phyloP scores from a whole-genome alignment of 2,329 filamentous ascomycete species.

The Pyricularia sp. region DNA sequence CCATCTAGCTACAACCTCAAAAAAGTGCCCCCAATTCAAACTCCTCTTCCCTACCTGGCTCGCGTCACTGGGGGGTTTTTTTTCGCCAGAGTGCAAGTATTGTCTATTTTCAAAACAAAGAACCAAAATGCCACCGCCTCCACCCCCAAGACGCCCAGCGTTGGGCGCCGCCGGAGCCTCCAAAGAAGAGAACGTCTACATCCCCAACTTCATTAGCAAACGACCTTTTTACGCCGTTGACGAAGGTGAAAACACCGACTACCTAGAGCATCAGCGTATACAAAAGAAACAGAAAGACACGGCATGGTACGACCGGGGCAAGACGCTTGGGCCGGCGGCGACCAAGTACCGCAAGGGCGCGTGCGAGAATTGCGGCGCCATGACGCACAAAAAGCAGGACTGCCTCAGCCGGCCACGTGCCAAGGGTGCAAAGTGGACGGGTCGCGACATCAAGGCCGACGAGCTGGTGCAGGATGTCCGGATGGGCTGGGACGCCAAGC shows the following conservation, averaged over 20 bases:
- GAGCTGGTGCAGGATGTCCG: conserved; percentile 75
- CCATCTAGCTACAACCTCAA: neutral
- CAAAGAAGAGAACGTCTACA: conserved; percentile 97
- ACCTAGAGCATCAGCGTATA: conserved; percentile 90
- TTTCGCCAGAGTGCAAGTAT: neutral
- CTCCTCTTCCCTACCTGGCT: neutral
- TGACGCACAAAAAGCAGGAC: conserved; percentile 93
- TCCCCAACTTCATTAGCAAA: conserved; percentile 94
- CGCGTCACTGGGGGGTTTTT: too few relatives aligned
- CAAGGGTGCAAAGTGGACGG: conserved; percentile 81
- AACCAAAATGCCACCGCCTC: neutral
- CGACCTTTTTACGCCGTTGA: conserved; percentile 88
- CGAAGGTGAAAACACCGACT: conserved; percentile 61
- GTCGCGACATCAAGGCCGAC: conserved; percentile 86
- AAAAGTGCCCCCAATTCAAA: neutral
- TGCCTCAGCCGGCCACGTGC: conserved; percentile 83
- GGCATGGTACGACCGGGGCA: conserved; percentile 88
- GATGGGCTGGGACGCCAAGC: conserved; percentile 91
- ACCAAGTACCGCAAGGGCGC: conserved; percentile 97
- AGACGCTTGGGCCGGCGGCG: conserved; percentile 70
- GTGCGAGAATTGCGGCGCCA: conserved; percentile 94
- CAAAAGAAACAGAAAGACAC: conserved; percentile 62
- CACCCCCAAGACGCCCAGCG: conserved; percentile 2
- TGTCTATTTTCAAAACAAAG: neutral
- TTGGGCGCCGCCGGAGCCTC: neutral